Base-by-base conservation (phyloP, 2,329 filamentous ascomycete genomes). In the Aureobasidium sp. region DNA sequence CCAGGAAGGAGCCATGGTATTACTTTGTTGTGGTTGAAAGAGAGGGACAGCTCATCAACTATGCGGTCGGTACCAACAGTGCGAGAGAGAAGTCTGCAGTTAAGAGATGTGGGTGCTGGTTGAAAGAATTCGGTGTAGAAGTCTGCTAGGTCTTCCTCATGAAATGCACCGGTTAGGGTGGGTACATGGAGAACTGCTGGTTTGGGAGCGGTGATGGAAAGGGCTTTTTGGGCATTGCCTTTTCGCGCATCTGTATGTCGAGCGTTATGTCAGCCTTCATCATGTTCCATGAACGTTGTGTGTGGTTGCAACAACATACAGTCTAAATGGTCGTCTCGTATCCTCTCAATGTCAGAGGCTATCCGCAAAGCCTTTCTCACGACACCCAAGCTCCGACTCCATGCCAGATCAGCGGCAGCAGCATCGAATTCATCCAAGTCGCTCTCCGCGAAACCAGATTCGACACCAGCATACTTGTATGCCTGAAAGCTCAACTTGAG, bases 361-460 rank as follows among this genome's bases (percentile, higher is more conserved):
- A 77, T 71, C 17, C 74, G 71, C 10, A 91, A 89, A 0, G 84
- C 87, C 64, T 79, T 80, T 44, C 85, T 78, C 39, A 89, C 77
- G 0, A 79, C 74, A 1, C 78, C 77, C 62, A 92, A 69, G 39
- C 84, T 86, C 8, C 89, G 79, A n/a, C 80, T 84, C 81, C 86
- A 91, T 0, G 88, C 87, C 23, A 91, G 69, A n/a, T 82, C 80
- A 1, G 87, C 83, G 0, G 82, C 81, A 3, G 88, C 77, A 10
- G 80, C 77, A 65, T 90, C 82, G 67, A 85, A 91, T 66, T 87
- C 83, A 2, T 88, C 85, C 36, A 89, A 71, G 62, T 90, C 84
- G 23, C 81, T 79, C 72, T 91, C 88, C 0, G 88, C 88, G 65
- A 92, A 91, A 0, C 89, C 89, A 0, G 84, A 75, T 56, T 84